These are phyloP conservation scores for Aureobasidium sp. DNA, from an alignment of 2,329 filamentous ascomycete genomes.

Conservation along the genomic window DNA sequence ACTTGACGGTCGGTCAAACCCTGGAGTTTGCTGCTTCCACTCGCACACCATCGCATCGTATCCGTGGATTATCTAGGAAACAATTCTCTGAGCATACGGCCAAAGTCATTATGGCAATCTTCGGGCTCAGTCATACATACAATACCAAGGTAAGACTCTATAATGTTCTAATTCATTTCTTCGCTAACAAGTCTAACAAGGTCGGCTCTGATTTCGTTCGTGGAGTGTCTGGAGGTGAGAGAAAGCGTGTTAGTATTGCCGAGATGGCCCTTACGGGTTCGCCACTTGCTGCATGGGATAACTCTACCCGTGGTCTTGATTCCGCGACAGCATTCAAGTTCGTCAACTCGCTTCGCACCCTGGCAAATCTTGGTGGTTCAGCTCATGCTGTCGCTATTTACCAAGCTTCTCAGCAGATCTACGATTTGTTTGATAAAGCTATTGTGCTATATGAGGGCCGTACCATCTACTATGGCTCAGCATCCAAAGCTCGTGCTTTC, in stretches of 20 bases:
- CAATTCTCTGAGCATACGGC: slow-evolving; percentile 51
- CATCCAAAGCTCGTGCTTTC: slow-evolving; percentile 52
- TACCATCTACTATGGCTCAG: slow-evolving; percentile 68
- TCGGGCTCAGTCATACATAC: slow-evolving; percentile 48
- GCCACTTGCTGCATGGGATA: slow-evolving; percentile 39
- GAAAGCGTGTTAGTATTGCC: slow-evolving; percentile 54
- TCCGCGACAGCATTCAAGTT: slow-evolving; percentile 54
- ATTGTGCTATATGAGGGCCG: slow-evolving; percentile 68
- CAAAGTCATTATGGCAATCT: slow-evolving; percentile 44
- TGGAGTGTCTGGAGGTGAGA: slow-evolving; percentile 52
- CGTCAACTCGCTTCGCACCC: slow-evolving; percentile 44
- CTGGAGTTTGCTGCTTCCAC: slow-evolving; percentile 49
- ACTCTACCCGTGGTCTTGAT: slow-evolving; percentile 46
- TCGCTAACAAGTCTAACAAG: slow-evolving; percentile 31
- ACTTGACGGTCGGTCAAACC: slow-evolving; percentile 47
- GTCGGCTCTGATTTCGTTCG: slow-evolving; percentile 54
- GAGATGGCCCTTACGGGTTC: slow-evolving; percentile 41
- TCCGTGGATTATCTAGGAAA: slow-evolving; percentile 48
- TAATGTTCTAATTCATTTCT: too few species aligned
- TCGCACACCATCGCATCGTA: slow-evolving; percentile 47
- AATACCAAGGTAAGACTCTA: too few species aligned
- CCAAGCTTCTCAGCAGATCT: slow-evolving; percentile 44
- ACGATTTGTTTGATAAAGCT: slow-evolving; percentile 66
- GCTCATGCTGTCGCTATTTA: slow-evolving; percentile 54
- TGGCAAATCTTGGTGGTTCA: slow-evolving; percentile 43